Percentiles rank a stretch among this genome's conserved stretches.
Evolutionary conservation across 345 rosid genomes (phyloP).

Genomic region (Eucalyptus marginata): DNA sequence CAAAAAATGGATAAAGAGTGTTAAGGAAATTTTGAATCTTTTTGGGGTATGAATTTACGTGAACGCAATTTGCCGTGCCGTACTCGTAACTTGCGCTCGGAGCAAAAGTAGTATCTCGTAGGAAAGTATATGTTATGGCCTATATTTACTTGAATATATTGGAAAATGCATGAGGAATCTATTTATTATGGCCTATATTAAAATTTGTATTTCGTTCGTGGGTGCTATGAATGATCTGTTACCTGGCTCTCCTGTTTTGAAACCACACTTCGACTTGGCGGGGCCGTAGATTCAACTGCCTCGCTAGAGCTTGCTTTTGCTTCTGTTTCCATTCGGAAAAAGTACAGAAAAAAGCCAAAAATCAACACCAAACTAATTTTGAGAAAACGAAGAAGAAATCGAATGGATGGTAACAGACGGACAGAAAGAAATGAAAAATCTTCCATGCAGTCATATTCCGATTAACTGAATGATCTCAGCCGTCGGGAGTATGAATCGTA

Average conservation of each 20-base stretch:
- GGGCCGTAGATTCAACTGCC: slow-evolving; percentile 79
- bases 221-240: neutral
- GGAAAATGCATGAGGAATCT: neutral
- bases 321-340: slow-evolving; percentile 22
- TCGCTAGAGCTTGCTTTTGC: slow-evolving; percentile 85
- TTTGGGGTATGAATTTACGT: neutral
- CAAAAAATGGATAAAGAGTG: neutral
- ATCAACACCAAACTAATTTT: neutral
- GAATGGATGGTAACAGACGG: neutral
- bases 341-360: neutral
- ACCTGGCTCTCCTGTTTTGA: slow-evolving; percentile 99
- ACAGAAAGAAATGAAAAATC: neutral
- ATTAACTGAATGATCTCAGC: neutral
- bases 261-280: slow-evolving; percentile 99
- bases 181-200: neutral
- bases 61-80: neutral
- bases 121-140: neutral
- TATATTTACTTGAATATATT: neutral
- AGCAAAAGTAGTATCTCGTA: neutral
- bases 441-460: neutral
- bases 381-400: neutral
- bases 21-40: neutral
- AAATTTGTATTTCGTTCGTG: neutral
- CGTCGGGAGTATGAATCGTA: neutral
- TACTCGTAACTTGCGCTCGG: neutral